A percentile compares a stretch with the other conserved stretches of the same genome.
Evolutionary conservation across 75 land plant genomes (phyloP).

Genomic region (Pseudotsuga menziesii): DNA sequence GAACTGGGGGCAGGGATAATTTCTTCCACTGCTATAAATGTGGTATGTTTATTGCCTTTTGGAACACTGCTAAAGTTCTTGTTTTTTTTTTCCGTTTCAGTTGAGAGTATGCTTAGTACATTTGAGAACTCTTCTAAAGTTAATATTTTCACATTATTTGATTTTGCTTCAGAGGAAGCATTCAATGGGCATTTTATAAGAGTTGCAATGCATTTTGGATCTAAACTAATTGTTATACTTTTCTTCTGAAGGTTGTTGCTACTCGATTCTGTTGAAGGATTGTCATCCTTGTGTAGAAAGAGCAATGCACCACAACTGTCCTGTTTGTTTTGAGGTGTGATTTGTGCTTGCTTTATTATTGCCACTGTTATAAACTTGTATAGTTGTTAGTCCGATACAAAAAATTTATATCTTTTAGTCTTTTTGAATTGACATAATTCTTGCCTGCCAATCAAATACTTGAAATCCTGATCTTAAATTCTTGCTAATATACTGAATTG

Average conservation of each 20-base stretch:
- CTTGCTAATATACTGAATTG: background rate
- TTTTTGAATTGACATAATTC: too few species aligned
- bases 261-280: constrained; percentile 42
- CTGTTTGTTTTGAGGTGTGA: constrained; percentile 89
- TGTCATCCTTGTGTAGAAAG: constrained; percentile 87
- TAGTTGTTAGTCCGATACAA: background rate
- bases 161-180: background rate
- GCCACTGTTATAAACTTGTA: background rate
- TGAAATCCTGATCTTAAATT: background rate
- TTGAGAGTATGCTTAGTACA: background rate
- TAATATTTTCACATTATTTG: background rate
- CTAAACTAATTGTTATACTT: background rate
- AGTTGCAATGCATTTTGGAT: background rate
- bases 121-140: background rate
- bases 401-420: background rate
- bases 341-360: background rate
- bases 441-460: background rate
- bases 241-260: constrained; percentile 67
- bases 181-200: background rate
- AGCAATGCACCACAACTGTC: constrained; percentile 98
- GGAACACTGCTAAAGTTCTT: background rate
- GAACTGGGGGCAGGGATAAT: constrained; percentile 82
- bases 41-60: constrained; percentile 31
- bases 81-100: background rate
- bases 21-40: constrained; percentile 87